phyloP scores from a whole-genome alignment of 768 basidiomycete species.

The Lactarius tabidus region DNA sequence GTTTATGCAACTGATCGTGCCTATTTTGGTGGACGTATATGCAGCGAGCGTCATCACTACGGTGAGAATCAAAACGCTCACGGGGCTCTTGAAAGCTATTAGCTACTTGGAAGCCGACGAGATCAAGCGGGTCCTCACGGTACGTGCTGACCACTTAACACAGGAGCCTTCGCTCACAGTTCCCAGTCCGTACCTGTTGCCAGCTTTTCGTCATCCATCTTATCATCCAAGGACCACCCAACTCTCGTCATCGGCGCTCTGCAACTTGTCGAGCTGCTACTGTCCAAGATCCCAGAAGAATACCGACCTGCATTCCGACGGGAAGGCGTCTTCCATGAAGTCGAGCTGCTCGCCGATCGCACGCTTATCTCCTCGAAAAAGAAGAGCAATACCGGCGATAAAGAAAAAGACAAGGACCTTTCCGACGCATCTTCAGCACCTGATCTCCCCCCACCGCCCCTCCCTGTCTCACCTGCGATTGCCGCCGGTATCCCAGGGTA shows the following conservation, averaged over 20 bases:
- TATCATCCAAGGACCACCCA: conserved; percentile 89
- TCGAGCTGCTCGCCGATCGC: conserved; percentile 70
- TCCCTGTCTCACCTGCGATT: conserved; percentile 40
- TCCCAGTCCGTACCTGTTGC: conserved; percentile 87
- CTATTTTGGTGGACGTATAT: conserved; percentile 97
- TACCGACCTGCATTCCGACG: conserved; percentile 89
- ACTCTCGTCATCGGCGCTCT: conserved; percentile 82
- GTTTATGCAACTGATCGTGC: conserved; percentile 86
- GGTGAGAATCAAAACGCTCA: conserved; percentile 84
- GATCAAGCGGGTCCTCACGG: conserved; percentile 71
- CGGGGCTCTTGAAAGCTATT: conserved; percentile 84
- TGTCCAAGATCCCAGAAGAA: conserved; percentile 75
- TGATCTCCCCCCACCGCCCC: conserved; percentile 35
- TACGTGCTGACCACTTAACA: conserved; percentile 37
- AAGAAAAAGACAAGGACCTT: conserved; percentile 43
- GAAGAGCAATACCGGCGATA: conserved; percentile 44
- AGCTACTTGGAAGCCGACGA: conserved; percentile 80
- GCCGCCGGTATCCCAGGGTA: conserved; percentile 50
- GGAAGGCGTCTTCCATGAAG: conserved; percentile 95
- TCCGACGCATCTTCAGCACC: conserved; percentile 39
- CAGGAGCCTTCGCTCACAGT: conserved; percentile 12
- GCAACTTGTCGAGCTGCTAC: conserved; percentile 88
- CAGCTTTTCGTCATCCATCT: conserved; percentile 89
- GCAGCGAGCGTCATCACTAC: conserved; percentile 92
- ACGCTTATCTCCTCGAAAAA: conserved; percentile 51